These are phyloP conservation scores for Globisporangium camurandrum DNA, from an alignment of 352 stramenopile species.

Conservation along the genomic window DNA sequence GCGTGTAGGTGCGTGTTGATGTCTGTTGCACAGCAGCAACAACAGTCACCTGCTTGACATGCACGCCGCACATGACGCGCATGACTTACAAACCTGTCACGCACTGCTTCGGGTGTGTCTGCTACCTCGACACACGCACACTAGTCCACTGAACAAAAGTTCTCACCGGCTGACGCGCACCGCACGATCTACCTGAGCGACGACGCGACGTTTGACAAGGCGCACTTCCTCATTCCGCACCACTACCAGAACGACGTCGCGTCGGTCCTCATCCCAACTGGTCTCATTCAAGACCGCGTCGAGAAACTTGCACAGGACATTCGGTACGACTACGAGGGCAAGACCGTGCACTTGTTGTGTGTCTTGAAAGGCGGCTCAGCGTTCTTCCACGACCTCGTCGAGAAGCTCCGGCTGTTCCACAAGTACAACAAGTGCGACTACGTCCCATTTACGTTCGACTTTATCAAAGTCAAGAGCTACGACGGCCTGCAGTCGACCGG, in stretches of 20 bases:
- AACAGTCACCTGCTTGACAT: background rate
- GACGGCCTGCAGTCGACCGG: conserved; percentile 87
- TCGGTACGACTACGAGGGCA: conserved; percentile 79
- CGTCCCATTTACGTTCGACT: conserved; percentile 92
- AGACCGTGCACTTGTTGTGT: conserved; percentile 89
- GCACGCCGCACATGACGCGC: background rate
- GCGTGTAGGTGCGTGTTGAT: background rate
- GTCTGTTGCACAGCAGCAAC: no score
- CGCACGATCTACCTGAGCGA: conserved; percentile 58
- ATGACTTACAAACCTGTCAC: background rate
- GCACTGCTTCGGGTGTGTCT: no score
- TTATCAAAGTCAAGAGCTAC: conserved; percentile 94
- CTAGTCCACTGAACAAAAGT: background rate
- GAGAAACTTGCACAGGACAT: conserved; percentile 91
- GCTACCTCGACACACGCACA: no score
- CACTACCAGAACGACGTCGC: conserved; percentile 78
- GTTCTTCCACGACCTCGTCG: conserved; percentile 87
- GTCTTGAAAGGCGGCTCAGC: conserved; percentile 88
- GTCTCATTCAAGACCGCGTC: conserved; percentile 87
- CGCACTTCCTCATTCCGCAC: conserved; percentile 72
- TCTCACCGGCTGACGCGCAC: conserved; percentile 16
- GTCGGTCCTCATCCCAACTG: conserved; percentile 86
- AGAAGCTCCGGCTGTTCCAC: conserved; percentile 77
- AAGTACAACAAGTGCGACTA: conserved; percentile 87
- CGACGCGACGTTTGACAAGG: conserved; percentile 54